These are phyloP conservation scores for Drechmeria coniospora DNA, from an alignment of 2,329 filamentous ascomycete species.

Conservation along the genomic window DNA sequence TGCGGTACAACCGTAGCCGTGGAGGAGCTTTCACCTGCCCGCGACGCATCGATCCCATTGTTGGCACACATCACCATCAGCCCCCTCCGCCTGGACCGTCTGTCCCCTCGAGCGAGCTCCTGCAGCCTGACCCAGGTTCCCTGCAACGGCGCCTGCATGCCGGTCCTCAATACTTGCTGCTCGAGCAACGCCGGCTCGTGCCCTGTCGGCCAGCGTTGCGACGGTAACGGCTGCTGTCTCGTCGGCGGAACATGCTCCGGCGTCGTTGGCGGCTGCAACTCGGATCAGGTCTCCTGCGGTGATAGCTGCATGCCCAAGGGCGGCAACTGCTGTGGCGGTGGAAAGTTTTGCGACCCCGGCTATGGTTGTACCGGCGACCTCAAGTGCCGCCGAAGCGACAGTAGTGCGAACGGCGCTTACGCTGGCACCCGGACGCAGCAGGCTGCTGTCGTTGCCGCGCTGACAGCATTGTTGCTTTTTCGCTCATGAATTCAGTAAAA, in stretches of 20 bases:
- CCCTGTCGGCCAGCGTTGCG: background rate
- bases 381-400: background rate
- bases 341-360: slow-evolving; percentile 1
- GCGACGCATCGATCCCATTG: too few relatives aligned
- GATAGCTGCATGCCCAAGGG: slow-evolving; percentile 2
- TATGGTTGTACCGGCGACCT: background rate
- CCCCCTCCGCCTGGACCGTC: too few relatives aligned
- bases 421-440: too few relatives aligned
- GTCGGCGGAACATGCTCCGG: background rate
- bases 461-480: too few relatives aligned
- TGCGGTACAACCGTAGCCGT: too few relatives aligned
- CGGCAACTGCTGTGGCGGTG: slow-evolving; percentile 1
- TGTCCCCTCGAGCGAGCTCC: too few relatives aligned
- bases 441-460: too few relatives aligned
- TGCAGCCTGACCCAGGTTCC: too few relatives aligned
- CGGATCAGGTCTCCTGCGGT: slow-evolving; percentile 1
- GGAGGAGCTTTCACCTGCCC: too few relatives aligned
- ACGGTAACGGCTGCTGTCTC: slow-evolving; percentile 1
- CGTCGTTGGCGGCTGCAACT: background rate
- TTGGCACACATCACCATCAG: too few relatives aligned
- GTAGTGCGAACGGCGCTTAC: too few relatives aligned
- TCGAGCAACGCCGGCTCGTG: background rate
- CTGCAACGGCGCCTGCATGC: background rate
- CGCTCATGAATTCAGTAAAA: too few relatives aligned
- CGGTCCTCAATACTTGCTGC: background rate